Evolutionary conservation across 2,329 filamentous ascomycete genomes (phyloP).

Genomic region (Ceratocystis cubensis): DNA sequence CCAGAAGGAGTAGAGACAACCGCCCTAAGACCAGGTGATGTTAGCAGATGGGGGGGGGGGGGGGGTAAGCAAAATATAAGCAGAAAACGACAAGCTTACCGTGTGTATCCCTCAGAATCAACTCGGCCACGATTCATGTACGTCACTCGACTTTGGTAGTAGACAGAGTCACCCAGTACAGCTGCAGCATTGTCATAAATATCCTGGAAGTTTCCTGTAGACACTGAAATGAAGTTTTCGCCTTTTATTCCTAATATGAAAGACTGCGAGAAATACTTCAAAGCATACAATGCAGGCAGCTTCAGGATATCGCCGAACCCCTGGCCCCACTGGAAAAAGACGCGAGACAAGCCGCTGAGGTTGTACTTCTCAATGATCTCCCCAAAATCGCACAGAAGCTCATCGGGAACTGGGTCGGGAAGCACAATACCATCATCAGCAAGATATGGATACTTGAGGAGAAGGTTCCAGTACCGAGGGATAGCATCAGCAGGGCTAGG

Average conservation of each 20-base stretch:
- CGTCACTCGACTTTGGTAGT: slow-evolving; percentile 85
- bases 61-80: slow-evolving; percentile 55
- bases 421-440: slow-evolving; percentile 25
- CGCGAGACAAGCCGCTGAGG: slow-evolving; percentile 29
- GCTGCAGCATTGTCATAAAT: slow-evolving; percentile 75
- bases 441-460: slow-evolving; percentile 14
- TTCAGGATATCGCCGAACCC: slow-evolving; percentile 32
- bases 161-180: slow-evolving; percentile 69
- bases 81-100: slow-evolving; percentile 45
- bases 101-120: slow-evolving; percentile 68
- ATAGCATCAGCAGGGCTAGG: not conserved
- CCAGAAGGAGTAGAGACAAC: slow-evolving; percentile 54
- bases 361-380: slow-evolving; percentile 33
- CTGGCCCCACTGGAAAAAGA: slow-evolving; percentile 28
- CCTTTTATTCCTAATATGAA: slow-evolving; percentile 57
- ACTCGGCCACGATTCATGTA: slow-evolving; percentile 75
- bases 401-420: slow-evolving; percentile 34
- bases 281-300: slow-evolving; percentile 31
- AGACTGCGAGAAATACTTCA: slow-evolving; percentile 27
- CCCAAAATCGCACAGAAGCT: slow-evolving; percentile 33
- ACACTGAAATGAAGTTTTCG: slow-evolving; percentile 76
- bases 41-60: slow-evolving; percentile 71
- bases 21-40: slow-evolving; percentile 65
- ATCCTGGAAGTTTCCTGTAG: slow-evolving; percentile 73
- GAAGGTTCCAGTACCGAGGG: slow-evolving; percentile 7